Conservation (phyloP, 2,329 filamentous ascomycete genomes). For the Zalaria obscura region DNA sequence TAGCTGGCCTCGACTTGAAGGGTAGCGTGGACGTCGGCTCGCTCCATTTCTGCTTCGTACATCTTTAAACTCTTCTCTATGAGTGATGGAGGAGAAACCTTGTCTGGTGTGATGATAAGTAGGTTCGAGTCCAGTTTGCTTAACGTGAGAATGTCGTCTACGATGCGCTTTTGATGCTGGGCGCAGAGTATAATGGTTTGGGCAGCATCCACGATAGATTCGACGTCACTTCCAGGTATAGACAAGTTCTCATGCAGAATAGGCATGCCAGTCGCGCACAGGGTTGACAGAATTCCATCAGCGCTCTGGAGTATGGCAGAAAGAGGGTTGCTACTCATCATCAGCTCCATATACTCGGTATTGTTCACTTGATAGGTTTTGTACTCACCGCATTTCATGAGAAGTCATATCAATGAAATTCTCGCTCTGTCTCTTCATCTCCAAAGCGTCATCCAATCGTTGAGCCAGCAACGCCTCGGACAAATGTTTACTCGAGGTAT, state of each 20-base stretch:
- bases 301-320: slow-evolving; percentile 20
- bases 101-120: slow-evolving; percentile 25
- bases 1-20: slow-evolving; percentile 23
- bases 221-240: not conserved
- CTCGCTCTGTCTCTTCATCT: slow-evolving; percentile 18
- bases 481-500: slow-evolving; percentile 20
- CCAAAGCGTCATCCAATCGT: slow-evolving; percentile 20
- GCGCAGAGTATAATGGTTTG: slow-evolving; percentile 17
- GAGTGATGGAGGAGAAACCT: slow-evolving; percentile 20
- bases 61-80: slow-evolving; percentile 21
- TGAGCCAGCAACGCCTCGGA: slow-evolving; percentile 15
- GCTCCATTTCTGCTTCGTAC: slow-evolving; percentile 24
- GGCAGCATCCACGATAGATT: slow-evolving; percentile 10
- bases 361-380: not conserved
- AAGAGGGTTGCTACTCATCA: slow-evolving; percentile 9
- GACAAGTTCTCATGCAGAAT: not conserved
- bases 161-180: slow-evolving; percentile 23
- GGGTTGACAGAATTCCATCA: slow-evolving; percentile 14
- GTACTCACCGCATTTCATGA: slow-evolving; percentile 6
- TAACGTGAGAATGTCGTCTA: slow-evolving; percentile 32
- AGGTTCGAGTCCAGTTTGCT: slow-evolving; percentile 20
- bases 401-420: slow-evolving; percentile 6
- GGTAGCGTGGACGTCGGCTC: slow-evolving; percentile 16
- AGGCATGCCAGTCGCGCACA: not conserved
- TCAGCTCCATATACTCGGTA: not conserved